Percentiles rank a stretch among this genome's conserved stretches.
Conservation (phyloP, 2,329 filamentous ascomycete species). For the Colletotrichum scovillei region DNA sequence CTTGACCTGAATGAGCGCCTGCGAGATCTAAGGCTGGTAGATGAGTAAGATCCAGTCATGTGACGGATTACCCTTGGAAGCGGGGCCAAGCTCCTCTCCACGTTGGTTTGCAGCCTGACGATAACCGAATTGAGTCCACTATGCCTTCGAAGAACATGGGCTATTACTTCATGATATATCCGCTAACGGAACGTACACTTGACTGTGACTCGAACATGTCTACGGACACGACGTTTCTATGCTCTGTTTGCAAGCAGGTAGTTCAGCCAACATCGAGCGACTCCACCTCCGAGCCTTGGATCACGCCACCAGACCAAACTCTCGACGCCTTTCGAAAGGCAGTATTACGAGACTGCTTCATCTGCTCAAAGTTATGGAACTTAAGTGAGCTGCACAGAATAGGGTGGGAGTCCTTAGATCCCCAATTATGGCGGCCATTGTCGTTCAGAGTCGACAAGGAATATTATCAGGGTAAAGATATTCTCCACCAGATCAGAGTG, state of each 20-base stretch:
- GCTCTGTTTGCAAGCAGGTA: neutral
- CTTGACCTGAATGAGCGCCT: no score
- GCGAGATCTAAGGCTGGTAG: no score
- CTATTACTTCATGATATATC: no score
- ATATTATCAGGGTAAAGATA: neutral
- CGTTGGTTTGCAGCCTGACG: neutral
- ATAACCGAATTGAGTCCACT: neutral
- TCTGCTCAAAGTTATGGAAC: neutral
- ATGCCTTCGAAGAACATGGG: neutral
- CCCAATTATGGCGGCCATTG: neutral
- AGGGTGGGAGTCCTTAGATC: neutral
- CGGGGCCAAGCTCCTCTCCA: neutral
- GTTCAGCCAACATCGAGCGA: neutral
- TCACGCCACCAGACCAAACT: neutral
- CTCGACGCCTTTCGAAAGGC: neutral
- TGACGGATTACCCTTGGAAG: neutral
- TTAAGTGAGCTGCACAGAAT: neutral
- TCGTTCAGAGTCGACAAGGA: neutral
- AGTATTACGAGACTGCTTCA: neutral
- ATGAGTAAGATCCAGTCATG: neutral
- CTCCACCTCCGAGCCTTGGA: neutral
- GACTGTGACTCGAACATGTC: neutral
- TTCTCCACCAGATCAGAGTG: neutral
- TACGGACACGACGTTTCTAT: neutral
- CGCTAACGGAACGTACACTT: neutral